Evolutionary conservation across 345 rosid genomes (phyloP).

Genomic region (Eucalyptus sp.): DNA sequence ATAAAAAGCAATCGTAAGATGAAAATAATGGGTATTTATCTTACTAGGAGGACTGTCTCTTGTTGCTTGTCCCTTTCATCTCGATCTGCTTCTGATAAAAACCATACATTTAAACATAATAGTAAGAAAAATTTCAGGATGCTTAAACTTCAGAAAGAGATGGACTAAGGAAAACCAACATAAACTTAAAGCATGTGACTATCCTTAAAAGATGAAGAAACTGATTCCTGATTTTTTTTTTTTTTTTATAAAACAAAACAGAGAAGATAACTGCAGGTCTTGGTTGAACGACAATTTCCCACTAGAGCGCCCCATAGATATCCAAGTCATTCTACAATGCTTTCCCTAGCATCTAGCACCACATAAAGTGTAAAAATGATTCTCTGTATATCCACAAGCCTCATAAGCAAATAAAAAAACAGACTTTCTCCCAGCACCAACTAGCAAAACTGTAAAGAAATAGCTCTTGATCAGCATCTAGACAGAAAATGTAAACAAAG

Average conservation of each 20-base stretch:
- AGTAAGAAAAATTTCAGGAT: neutral
- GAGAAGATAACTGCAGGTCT: neutral
- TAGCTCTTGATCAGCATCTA: neutral
- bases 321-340: neutral
- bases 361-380: neutral
- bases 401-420: neutral
- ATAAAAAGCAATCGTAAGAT: neutral
- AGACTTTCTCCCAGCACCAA: neutral
- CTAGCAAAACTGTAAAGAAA: neutral
- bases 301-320: neutral
- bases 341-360: neutral
- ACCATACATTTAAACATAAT: neutral
- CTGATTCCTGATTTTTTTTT: neutral
- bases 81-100: conserved; percentile 11
- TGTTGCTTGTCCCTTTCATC: conserved; percentile 5
- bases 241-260: neutral
- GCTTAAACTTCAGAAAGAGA: neutral
- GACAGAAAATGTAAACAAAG: neutral
- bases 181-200: neutral
- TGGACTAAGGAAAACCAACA: neutral
- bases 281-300: neutral
- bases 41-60: conserved; percentile 19
- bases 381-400: neutral
- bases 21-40: neutral
- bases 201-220: neutral